These are phyloP conservation scores for Ophiostoma tasmaniense DNA, from an alignment of 2,329 filamentous ascomycete genomes.

Conservation along the genomic window DNA sequence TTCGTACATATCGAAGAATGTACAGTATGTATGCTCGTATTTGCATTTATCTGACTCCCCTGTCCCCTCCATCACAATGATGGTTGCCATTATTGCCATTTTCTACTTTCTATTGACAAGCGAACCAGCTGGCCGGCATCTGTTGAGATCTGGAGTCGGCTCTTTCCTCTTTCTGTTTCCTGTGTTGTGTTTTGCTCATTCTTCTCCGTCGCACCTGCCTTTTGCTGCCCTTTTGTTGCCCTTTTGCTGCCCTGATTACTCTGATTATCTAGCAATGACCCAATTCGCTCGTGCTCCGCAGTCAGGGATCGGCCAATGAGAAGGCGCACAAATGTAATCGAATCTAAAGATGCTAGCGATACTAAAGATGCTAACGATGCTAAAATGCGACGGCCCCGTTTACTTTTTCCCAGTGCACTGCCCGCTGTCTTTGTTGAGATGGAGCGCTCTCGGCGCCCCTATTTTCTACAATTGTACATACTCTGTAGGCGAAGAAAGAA, in stretches of 20 bases:
- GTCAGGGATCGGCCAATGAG: constrained; percentile 10
- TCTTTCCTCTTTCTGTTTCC: background rate
- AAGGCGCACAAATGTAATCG: constrained; percentile 13
- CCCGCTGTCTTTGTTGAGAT: background rate
- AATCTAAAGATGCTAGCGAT: too few species aligned
- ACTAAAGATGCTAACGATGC: background rate
- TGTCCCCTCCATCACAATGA: background rate
- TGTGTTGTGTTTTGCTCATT: background rate
- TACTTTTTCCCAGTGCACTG: background rate
- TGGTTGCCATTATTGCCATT: background rate
- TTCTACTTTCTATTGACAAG: constrained; percentile 7
- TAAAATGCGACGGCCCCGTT: background rate
- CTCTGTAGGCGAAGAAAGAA: background rate
- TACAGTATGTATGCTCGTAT: background rate
- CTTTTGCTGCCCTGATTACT: background rate
- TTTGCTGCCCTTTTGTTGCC: background rate
- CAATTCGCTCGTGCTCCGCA: constrained; percentile 4
- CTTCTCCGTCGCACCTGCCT: background rate
- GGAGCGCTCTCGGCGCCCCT: background rate
- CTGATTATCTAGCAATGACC: background rate
- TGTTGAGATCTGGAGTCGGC: background rate
- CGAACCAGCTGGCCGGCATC: constrained; percentile 3
- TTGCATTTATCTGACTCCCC: background rate
- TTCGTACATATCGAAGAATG: too few species aligned
- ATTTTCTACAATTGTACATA: background rate